Evolutionary conservation across 192 early-diverging fungal genomes (phyloP), one percentile per base, ranked within the genome.

Genomic region (Rhizophagus sp.): DNA sequence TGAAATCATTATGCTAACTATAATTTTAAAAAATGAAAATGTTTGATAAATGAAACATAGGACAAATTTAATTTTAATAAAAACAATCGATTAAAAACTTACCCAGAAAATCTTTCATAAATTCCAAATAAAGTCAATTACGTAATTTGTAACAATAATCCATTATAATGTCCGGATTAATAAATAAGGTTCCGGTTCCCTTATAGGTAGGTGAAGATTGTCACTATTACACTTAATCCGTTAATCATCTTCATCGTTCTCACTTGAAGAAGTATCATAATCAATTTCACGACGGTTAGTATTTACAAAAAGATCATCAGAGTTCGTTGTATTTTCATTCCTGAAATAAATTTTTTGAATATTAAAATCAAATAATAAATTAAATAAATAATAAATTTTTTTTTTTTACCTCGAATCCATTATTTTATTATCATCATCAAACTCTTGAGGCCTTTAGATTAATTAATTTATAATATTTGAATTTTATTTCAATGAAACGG

Each of bases 401-500:
- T 44, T 44, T 44, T 44, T 44, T 57, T 57, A 57, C 52, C 52
- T 57, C 19, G 15, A 57, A 19, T 57, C 17, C 15, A 44, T 0
- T 44, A 44, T 44, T 44, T 44, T 44, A 9, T 44, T 0, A 44
- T 57, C 3, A 5, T 57, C 25, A 33, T 72, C 70, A 72, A 72
- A 72, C 24, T 44, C 70, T 72, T 47, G 27, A 72, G 70, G 70
- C 70, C 70, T 72, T 34, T 47, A 1, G 44, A 36, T 36, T 36
- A 47, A 36, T 22, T 19, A 3, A 24, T 6, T 7, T 11, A 13
- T 25, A 19, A 17, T 47, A 24, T 30, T 36, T 72, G 24, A 5
- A 24, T n/a, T 36, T 72, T 49, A n/a, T n/a, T 15, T 72, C 19
- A 72, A 27, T 2, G 13, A 4, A 27, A 6, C 7, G 47, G 1